These are phyloP conservation scores for Lumnitzera racemosa DNA, from an alignment of 345 rosid species.

Conservation along the genomic window DNA sequence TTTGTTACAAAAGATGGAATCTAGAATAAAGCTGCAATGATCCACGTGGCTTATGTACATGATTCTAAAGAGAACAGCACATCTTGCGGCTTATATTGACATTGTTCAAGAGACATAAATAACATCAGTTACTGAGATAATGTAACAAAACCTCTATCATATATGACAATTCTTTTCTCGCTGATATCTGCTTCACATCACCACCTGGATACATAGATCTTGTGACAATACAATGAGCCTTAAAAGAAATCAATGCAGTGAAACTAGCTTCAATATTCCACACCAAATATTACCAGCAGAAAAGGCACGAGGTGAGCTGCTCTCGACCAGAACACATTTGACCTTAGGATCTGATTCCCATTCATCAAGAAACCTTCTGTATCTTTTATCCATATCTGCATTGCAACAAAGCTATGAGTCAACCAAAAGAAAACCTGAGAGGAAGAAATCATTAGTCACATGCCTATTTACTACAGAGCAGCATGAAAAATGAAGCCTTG, in stretches of 20 bases:
- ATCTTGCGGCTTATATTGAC: too few relatives aligned
- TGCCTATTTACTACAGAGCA: neutral
- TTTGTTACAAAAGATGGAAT: too few relatives aligned
- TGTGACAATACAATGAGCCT: neutral
- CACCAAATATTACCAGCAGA: constrained; percentile 53
- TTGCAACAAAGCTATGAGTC: too few relatives aligned
- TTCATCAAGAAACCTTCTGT: constrained; percentile 66
- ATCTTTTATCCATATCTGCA: constrained; percentile 76
- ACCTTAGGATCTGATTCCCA: constrained; percentile 80
- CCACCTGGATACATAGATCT: constrained; percentile 70
- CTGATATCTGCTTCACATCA: constrained; percentile 78
- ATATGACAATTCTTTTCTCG: constrained; percentile 58
- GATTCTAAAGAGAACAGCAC: too few relatives aligned
- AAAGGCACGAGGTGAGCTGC: constrained; percentile 76
- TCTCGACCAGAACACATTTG: constrained; percentile 72
- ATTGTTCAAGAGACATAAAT: neutral
- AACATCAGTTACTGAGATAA: neutral
- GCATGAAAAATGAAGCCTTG: neutral
- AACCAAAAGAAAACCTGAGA: neutral
- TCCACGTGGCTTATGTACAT: too few relatives aligned
- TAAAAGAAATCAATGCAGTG: neutral
- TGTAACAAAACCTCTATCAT: constrained; percentile 77
- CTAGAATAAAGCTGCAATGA: too few relatives aligned
- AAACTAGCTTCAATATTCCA: neutral
- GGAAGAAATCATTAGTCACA: neutral